phyloP scores from a whole-genome alignment of 371 early-diverging fungal genomes.

The Syncephalis plumigaleata region DNA sequence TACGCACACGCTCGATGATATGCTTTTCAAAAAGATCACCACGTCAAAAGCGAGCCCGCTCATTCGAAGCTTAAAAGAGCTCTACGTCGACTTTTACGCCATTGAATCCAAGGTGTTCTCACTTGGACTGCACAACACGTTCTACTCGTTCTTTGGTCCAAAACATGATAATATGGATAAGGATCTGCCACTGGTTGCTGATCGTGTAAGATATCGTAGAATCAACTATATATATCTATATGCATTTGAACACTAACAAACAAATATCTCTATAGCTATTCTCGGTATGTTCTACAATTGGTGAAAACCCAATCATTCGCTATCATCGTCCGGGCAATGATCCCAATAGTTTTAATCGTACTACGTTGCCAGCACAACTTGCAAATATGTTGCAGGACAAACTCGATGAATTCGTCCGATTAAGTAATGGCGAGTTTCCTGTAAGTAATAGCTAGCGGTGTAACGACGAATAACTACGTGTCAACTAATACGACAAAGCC shows the following conservation, averaged over 20 bases:
- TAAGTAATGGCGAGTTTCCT: slow-evolving; percentile 35
- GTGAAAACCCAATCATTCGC: slow-evolving; percentile 73
- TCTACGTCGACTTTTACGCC: slow-evolving; percentile 64
- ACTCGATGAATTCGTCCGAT: slow-evolving; percentile 34
- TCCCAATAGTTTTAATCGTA: slow-evolving; percentile 10
- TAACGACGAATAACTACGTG: not conserved
- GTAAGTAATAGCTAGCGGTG: slow-evolving; percentile 9
- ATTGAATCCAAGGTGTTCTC: slow-evolving; percentile 67
- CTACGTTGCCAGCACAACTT: slow-evolving; percentile 16
- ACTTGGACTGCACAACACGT: slow-evolving; percentile 45
- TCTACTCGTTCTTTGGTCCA: slow-evolving; percentile 31
- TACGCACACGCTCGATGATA: slow-evolving; percentile 25
- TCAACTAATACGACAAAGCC: slow-evolving; percentile 24
- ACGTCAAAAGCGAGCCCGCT: slow-evolving; percentile 30
- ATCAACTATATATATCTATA: slow-evolving; percentile 3
- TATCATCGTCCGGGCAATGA: slow-evolving; percentile 48
- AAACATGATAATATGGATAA: slow-evolving; percentile 21
- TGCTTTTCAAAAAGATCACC: slow-evolving; percentile 38
- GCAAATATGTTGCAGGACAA: slow-evolving; percentile 31
- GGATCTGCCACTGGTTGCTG: slow-evolving; percentile 44
- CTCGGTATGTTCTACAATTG: slow-evolving; percentile 56
- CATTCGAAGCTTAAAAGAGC: slow-evolving; percentile 49
- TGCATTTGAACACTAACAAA: slow-evolving; percentile 8
- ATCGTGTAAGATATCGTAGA: slow-evolving; percentile 24
- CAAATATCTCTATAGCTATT: slow-evolving; percentile 20